A percentile compares a stretch with the other conserved stretches of the same genome.
phyloP scores from a whole-genome alignment of 768 basidiomycete genomes.

The Leucogyrophana mollusca region DNA sequence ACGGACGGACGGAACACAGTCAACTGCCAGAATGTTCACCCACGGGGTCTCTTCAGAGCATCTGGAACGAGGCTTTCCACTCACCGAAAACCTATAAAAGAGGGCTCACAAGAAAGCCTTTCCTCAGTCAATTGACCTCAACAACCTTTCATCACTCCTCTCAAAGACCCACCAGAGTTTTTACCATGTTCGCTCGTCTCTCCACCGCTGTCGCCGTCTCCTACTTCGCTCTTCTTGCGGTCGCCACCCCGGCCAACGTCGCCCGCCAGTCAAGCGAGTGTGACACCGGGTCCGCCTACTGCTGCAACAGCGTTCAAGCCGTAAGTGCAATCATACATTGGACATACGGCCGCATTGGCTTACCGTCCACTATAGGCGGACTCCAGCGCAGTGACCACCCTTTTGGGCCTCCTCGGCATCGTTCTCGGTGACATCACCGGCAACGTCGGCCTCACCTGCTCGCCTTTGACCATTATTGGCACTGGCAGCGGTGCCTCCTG shows the following conservation, averaged over 20 bases:
- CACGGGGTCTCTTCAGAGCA: too few relatives aligned
- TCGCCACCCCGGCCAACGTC: conserved; percentile 6
- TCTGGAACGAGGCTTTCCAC: too few relatives aligned
- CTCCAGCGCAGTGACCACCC: neutral
- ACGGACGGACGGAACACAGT: too few relatives aligned
- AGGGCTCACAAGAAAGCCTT: too few relatives aligned
- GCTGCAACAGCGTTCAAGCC: conserved; percentile 1
- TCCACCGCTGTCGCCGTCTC: conserved; percentile 5
- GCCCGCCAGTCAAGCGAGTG: conserved; percentile 26
- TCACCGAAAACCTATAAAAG: too few relatives aligned
- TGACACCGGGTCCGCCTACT: conserved; percentile 37
- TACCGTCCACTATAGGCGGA: conserved; percentile 4
- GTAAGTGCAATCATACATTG: neutral
- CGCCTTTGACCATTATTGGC: conserved; percentile 31
- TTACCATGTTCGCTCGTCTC: conserved; percentile 5
- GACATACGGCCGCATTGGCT: neutral
- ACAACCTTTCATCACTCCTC: too few relatives aligned
- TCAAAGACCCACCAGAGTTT: neutral
- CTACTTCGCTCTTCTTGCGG: conserved; percentile 8
- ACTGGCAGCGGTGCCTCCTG: conserved; percentile 22
- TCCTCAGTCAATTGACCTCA: too few relatives aligned
- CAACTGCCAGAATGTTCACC: too few relatives aligned
- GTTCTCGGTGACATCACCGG: neutral
- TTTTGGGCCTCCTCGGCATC: neutral
- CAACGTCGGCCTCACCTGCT: conserved; percentile 35